Conservation (phyloP, 2,329 filamentous ascomycete genomes). For the Ploettnerulaceae sp. region DNA sequence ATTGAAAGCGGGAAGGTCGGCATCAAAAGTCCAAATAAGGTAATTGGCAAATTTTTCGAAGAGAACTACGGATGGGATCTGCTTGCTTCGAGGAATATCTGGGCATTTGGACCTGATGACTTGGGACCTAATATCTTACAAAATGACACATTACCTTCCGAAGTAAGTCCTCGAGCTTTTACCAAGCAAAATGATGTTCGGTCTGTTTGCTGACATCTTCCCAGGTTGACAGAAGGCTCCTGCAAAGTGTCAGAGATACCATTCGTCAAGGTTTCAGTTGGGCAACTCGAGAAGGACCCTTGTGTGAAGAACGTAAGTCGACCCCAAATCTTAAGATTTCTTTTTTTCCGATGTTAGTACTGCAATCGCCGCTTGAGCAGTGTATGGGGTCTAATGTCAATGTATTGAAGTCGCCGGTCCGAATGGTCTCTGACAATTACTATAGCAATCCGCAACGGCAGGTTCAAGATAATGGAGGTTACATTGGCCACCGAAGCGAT, state of each 20-base stretch:
- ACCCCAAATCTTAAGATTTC: slow-evolving; percentile 12
- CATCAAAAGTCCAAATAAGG: slow-evolving; percentile 87
- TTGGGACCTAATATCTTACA: slow-evolving; percentile 92
- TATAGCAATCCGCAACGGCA: slow-evolving; percentile 89
- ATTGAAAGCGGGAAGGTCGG: slow-evolving; percentile 87
- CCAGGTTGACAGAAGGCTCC: slow-evolving; percentile 83
- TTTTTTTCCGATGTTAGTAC: slow-evolving; percentile 5
- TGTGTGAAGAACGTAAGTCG: slow-evolving; percentile 91
- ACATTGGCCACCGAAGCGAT: slow-evolving; percentile 84
- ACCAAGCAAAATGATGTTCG: slow-evolving; percentile 16
- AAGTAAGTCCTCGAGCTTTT: slow-evolving; percentile 47
- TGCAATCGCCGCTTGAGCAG: background rate
- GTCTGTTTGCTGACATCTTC: slow-evolving; percentile 29
- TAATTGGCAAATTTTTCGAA: slow-evolving; percentile 95
- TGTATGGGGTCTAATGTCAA: slow-evolving; percentile 18
- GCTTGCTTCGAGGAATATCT: slow-evolving; percentile 88
- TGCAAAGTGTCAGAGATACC: slow-evolving; percentile 83
- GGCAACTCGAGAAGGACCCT: slow-evolving; percentile 89
- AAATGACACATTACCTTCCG: slow-evolving; percentile 90
- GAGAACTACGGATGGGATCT: slow-evolving; percentile 97
- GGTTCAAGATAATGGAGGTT: slow-evolving; percentile 93
- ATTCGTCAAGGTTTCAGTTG: slow-evolving; percentile 96
- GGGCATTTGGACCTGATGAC: slow-evolving; percentile 97
- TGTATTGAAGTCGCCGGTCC: slow-evolving; percentile 13
- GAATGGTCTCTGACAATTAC: slow-evolving; percentile 32